A percentile compares a stretch with the other conserved stretches of the same genome.
These are phyloP conservation scores for Backusella sp. DNA, from an alignment of 192 early-diverging fungal genomes.

Conservation along the genomic window DNA sequence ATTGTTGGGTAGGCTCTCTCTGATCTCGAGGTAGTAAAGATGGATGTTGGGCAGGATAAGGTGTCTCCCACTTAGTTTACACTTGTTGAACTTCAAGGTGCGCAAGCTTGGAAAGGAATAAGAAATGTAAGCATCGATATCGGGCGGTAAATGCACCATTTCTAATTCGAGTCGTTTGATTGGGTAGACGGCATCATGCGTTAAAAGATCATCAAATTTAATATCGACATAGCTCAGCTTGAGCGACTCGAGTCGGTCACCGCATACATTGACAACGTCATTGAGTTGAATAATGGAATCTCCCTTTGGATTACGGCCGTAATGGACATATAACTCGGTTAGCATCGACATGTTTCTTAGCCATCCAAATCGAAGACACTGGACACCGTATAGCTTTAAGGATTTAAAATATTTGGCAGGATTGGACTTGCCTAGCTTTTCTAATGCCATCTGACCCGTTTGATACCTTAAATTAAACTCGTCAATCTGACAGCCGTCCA, in stretches of 20 bases:
- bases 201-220: not conserved
- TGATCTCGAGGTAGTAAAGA: not conserved
- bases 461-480: not conserved
- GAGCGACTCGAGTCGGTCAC: not conserved
- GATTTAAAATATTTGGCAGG: not conserved
- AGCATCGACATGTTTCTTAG: not conserved
- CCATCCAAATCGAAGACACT: not conserved
- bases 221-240: not conserved
- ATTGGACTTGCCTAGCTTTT: not conserved
- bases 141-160: not conserved
- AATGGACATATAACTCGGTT: not conserved
- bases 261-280: not conserved
- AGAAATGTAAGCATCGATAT: not conserved
- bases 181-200: not conserved
- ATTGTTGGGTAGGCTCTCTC: not conserved
- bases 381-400: not conserved
- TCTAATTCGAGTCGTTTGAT: not conserved
- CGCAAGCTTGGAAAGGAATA: not conserved
- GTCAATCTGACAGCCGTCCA: not conserved
- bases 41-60: not conserved
- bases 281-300: not conserved
- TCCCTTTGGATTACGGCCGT: not conserved
- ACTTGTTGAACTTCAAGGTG: not conserved
- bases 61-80: not conserved
- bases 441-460: not conserved